These are phyloP conservation scores for Aspergillus cristatus DNA, from an alignment of 495 filamentous ascomycete genomes.

Conservation along the genomic window DNA sequence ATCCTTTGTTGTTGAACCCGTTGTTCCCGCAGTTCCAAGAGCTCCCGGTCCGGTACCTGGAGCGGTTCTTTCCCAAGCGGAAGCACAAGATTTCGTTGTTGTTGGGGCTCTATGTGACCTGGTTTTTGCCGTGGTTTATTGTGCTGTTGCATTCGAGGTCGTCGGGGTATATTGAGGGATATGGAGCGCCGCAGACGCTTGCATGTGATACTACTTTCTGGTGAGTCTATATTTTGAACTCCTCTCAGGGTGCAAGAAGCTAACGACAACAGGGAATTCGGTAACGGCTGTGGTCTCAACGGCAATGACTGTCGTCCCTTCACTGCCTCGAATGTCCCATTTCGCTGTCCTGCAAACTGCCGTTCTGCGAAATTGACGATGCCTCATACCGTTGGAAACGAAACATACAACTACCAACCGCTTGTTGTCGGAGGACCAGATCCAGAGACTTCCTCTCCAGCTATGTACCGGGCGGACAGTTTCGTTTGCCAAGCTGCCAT, in stretches of 20 bases:
- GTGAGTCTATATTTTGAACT: slow-evolving; percentile 21
- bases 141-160: slow-evolving; percentile 56
- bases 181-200: slow-evolving; percentile 55
- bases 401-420: slow-evolving; percentile 58
- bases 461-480: slow-evolving; percentile 71
- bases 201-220: slow-evolving; percentile 56
- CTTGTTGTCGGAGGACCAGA: slow-evolving; percentile 69
- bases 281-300: slow-evolving; percentile 69
- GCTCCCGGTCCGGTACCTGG: slow-evolving; percentile 53
- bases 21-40: slow-evolving; percentile 61
- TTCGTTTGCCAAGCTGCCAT: slow-evolving; percentile 76
- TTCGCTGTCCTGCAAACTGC: slow-evolving; percentile 76
- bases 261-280: slow-evolving; percentile 44
- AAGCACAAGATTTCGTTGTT: slow-evolving; percentile 51
- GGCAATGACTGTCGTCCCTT: slow-evolving; percentile 80
- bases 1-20: slow-evolving; percentile 55
- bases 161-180: slow-evolving; percentile 57
- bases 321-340: slow-evolving; percentile 55
- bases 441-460: slow-evolving; percentile 21
- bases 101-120: slow-evolving; percentile 53
- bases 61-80: slow-evolving; percentile 53
- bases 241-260: not conserved
- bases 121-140: slow-evolving; percentile 63
- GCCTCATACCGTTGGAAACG: slow-evolving; percentile 63
- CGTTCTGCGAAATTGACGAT: slow-evolving; percentile 55